Base-by-base conservation (phyloP, 2,329 filamentous ascomycete genomes). In the Botrytis tulipae region DNA sequence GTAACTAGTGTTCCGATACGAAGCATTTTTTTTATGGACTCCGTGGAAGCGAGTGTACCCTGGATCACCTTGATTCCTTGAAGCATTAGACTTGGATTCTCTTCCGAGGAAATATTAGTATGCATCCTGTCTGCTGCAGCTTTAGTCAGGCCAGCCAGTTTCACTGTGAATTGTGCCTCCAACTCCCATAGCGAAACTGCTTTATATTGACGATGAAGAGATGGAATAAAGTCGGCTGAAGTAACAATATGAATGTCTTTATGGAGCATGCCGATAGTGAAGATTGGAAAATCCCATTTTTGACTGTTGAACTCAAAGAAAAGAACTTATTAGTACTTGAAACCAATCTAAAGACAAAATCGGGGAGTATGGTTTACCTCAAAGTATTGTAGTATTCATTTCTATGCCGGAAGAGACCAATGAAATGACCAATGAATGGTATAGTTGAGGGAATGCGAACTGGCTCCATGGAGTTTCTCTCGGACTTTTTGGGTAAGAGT, bases 41-140 rank as follows among this genome's bases (percentile, higher is more conserved):
- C 61, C 0, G 10, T 9, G 6, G 70, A 51, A 22, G 62, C 59
- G 10, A 72, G 37, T 22, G 70, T 63, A 10, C 8, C 22, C 20
- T 72, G 70, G 29, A 66, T 72, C 10, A 25, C 37, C 29, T 72
- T 68, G 16, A 72, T 54, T 25, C 61, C 70, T 42, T 72, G n/a
- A 4, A 72, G 25, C 48, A 68, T 61, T 2, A 68, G n/a, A 37
- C 70, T 72, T 29, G 46, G 51, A 8, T 16, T 40, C 3, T 60
- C 46, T 32, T 37, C 70, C 3, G 51, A 44, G 9, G 37, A 46
- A 5, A 60, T 7, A 44, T 68, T 35, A 22, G 48, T 10, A 9
- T 67, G 46, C 16, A 68, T 42, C 57, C 42, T 59, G 5, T 71
- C 61, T 25, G 60, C 32, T 25, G n/a, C 70, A 8, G n/a, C n/a